Conservation (phyloP, 371 early-diverging fungal species). For the Mortierella sp. region DNA sequence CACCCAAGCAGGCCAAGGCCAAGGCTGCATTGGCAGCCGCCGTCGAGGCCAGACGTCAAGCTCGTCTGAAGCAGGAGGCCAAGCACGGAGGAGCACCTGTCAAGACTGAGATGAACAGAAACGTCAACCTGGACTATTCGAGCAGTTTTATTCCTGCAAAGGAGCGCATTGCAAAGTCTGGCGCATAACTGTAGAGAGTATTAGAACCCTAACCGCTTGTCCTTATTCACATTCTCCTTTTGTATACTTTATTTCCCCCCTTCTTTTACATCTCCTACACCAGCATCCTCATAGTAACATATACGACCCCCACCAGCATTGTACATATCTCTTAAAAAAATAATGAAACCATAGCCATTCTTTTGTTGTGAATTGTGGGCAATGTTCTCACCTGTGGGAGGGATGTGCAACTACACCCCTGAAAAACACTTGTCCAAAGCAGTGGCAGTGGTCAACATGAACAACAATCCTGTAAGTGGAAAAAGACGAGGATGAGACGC, state of each 20-base stretch:
- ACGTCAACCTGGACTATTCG: slow-evolving; percentile 43
- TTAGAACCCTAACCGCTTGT: not conserved
- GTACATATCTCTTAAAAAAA: slow-evolving; percentile 4
- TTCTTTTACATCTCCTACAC: not conserved
- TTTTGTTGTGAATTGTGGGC: not conserved
- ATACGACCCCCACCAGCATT: not conserved
- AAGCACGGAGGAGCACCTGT: slow-evolving; percentile 33
- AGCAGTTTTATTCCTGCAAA: slow-evolving; percentile 48
- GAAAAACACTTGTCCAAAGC: not conserved
- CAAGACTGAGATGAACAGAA: slow-evolving; percentile 33
- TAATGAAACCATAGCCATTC: not conserved
- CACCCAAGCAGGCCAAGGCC: slow-evolving; percentile 54
- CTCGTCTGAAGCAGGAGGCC: slow-evolving; percentile 43
- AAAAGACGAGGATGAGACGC: not conserved
- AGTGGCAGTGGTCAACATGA: too few relatives aligned
- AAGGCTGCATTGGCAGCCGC: slow-evolving; percentile 55
- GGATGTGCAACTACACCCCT: not conserved
- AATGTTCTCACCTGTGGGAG: not conserved
- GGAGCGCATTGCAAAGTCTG: slow-evolving; percentile 35
- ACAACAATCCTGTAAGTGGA: not conserved
- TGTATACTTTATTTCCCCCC: not conserved
- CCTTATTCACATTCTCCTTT: not conserved
- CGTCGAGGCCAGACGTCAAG: slow-evolving; percentile 48
- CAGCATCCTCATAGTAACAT: not conserved
- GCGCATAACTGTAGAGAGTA: not conserved